Base-by-base conservation (phyloP, 108 stramenopile genomes). In the Cyclotella baltica region DNA sequence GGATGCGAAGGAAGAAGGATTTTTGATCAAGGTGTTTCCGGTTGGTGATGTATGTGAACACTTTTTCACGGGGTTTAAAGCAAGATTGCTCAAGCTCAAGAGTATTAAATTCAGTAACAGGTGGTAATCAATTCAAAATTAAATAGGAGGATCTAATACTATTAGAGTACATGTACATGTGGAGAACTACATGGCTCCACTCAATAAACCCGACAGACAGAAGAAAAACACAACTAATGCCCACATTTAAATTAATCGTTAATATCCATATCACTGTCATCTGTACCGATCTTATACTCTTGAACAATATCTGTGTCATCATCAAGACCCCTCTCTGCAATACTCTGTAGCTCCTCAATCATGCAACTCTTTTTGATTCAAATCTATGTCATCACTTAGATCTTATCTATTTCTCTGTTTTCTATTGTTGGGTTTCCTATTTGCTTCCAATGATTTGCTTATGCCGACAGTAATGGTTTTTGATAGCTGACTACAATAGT, bases 31-130 rank as follows among this genome's bases (percentile, higher is more conserved):
- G 70, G 52, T 23, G 25, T 51, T 25, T 38, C 20, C 30, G 71
- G 57, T n/a, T 28, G 4, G 20, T 48, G 57, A 58, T 59, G 46
- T 48, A 5, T 72, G 71, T 62, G 71, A 72, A 20, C 71, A 72
- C 43, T 59, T 59, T 19, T 72, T 59, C 48, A 3, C 57, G n/a
- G 23, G 20, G 3, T 27, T 43, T 61, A 1, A 46, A 30, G 3
- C 35, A 72, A 16, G n/a, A 50, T 23, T 18, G 43, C 35, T 28
- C 15, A 20, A 61, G 61, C 20, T 38, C 58, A 25, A 46, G 36
- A 15, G 6, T 37, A 31, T 8, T 36, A 5, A 38, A 38, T 35
- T 22, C 51, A 13, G 19, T 52, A n/a, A 13, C n/a, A n/a, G n/a
- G 19, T 52, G 51, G 51, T n/a, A 13, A 52, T 20, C 11, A n/a